phyloP scores from a whole-genome alignment of 306 rosid genomes.

The Abrus precatorius region DNA sequence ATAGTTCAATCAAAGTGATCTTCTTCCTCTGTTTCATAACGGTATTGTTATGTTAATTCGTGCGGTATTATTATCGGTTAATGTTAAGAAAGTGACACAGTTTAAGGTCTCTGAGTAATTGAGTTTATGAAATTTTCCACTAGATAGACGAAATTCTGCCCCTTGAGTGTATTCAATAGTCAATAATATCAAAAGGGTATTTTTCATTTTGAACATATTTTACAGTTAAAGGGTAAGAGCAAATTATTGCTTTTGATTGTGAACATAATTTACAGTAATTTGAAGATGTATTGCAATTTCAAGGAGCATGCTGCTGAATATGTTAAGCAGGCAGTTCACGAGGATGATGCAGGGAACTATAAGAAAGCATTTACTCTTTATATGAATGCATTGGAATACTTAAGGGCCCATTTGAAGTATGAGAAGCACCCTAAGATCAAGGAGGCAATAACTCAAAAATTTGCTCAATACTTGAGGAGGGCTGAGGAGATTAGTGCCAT shows the following conservation, averaged over 20 bases:
- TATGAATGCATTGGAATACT: constrained; percentile 82
- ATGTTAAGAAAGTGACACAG: not conserved
- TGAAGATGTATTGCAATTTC: constrained; percentile 84
- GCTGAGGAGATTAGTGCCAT: constrained; percentile 87
- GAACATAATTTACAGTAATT: not conserved
- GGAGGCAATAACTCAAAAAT: constrained; percentile 79
- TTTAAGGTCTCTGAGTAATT: not conserved
- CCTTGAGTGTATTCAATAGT: not conserved
- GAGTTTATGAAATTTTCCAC: not conserved
- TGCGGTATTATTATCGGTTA: not conserved
- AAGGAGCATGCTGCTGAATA: constrained; percentile 80
- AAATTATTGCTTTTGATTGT: not conserved
- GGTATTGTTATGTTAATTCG: not conserved
- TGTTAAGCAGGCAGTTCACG: constrained; percentile 86
- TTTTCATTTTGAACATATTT: not conserved
- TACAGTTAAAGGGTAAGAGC: not conserved
- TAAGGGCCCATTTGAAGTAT: constrained; percentile 81
- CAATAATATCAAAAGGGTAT: not conserved
- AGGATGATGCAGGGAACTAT: constrained; percentile 78
- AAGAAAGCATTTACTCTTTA: constrained; percentile 78
- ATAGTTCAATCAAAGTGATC: constrained; percentile 16
- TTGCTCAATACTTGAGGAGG: constrained; percentile 77
- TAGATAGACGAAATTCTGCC: constrained; percentile 3
- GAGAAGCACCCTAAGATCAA: constrained; percentile 81
- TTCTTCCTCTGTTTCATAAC: not conserved